These are phyloP conservation scores for Peronosclerospora sorghi DNA, from an alignment of 352 stramenopile species.

Conservation along the genomic window DNA sequence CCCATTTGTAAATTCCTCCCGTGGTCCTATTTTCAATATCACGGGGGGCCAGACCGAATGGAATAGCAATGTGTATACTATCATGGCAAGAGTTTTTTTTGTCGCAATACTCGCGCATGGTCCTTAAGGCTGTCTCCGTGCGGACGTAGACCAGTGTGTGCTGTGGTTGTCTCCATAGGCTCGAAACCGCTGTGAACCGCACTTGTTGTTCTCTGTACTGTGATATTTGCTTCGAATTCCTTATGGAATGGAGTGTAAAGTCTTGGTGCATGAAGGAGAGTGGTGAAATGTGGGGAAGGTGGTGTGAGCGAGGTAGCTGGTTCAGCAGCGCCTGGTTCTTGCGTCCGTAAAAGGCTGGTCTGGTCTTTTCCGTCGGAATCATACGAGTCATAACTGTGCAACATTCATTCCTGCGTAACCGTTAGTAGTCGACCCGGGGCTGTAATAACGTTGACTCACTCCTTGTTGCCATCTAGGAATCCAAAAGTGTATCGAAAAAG, in stretches of 20 bases:
- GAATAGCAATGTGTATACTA: slow-evolving; percentile 73
- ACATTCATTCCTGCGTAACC: too few relatives aligned
- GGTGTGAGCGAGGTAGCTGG: slow-evolving; percentile 18
- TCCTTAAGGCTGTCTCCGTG: slow-evolving; percentile 88
- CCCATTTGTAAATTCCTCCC: slow-evolving; percentile 66
- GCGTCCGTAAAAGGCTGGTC: slow-evolving; percentile 51
- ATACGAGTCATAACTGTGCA: slow-evolving; percentile 90
- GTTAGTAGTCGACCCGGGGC: not conserved
- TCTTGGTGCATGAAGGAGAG: slow-evolving; percentile 1
- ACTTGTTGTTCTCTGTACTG: slow-evolving; percentile 5
- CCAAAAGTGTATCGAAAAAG: slow-evolving; percentile 26
- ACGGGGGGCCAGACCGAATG: slow-evolving; percentile 74
- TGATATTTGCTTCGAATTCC: slow-evolving; percentile 5
- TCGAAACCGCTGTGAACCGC: slow-evolving; percentile 19
- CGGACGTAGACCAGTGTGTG: slow-evolving; percentile 35
- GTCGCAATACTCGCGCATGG: slow-evolving; percentile 65
- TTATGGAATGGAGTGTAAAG: too few relatives aligned
- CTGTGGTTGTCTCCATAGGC: slow-evolving; percentile 21
- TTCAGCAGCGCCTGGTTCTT: slow-evolving; percentile 25
- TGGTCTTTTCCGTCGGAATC: slow-evolving; percentile 77
- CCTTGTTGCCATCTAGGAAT: too few relatives aligned
- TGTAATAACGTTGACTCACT: too few relatives aligned
- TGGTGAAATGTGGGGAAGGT: slow-evolving; percentile 11
- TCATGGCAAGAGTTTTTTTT: slow-evolving; percentile 70
- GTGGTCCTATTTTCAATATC: slow-evolving; percentile 33